These are phyloP conservation scores for Cercospora sp. DNA, from an alignment of 2,329 filamentous ascomycete genomes.

Conservation along the genomic window DNA sequence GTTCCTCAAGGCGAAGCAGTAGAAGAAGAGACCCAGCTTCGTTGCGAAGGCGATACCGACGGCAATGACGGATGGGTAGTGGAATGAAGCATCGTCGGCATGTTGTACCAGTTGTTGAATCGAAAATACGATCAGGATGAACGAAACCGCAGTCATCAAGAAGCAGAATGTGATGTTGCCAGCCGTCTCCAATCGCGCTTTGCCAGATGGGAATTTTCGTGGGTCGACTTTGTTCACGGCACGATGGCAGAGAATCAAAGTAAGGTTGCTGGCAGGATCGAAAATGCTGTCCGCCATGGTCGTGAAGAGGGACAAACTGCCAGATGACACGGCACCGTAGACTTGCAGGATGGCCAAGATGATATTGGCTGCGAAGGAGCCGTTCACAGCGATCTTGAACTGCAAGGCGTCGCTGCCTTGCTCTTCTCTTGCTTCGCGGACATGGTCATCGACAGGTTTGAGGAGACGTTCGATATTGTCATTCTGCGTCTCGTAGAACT, in stretches of 20 bases:
- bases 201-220: conserved; percentile 83
- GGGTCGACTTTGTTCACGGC: conserved; percentile 86
- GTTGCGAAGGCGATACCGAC: conserved; percentile 81
- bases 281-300: conserved; percentile 97
- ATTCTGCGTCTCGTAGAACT: conserved; percentile 89
- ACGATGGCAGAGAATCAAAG: conserved; percentile 80
- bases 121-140: conserved; percentile 90
- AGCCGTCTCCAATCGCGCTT: conserved; percentile 89
- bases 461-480: conserved; percentile 88
- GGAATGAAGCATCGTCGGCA: conserved; percentile 62
- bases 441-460: conserved; percentile 90
- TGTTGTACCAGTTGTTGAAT: conserved; percentile 64
- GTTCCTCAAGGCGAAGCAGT: conserved; percentile 88
- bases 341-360: conserved; percentile 77
- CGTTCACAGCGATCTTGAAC: conserved; percentile 66
- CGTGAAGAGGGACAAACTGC: conserved; percentile 93
- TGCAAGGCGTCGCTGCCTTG: conserved; percentile 78
- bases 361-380: conserved; percentile 76
- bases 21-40: conserved; percentile 80
- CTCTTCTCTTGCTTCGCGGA: conserved; percentile 75
- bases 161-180: conserved; percentile 97
- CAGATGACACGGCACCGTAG: conserved; percentile 82
- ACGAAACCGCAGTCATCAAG: conserved; percentile 87
- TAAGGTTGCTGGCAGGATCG: conserved; percentile 78
- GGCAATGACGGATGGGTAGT: conserved; percentile 80